phyloP scores from a whole-genome alignment of 2,329 filamentous ascomycete genomes.

The Ambrosiella beaveri region DNA sequence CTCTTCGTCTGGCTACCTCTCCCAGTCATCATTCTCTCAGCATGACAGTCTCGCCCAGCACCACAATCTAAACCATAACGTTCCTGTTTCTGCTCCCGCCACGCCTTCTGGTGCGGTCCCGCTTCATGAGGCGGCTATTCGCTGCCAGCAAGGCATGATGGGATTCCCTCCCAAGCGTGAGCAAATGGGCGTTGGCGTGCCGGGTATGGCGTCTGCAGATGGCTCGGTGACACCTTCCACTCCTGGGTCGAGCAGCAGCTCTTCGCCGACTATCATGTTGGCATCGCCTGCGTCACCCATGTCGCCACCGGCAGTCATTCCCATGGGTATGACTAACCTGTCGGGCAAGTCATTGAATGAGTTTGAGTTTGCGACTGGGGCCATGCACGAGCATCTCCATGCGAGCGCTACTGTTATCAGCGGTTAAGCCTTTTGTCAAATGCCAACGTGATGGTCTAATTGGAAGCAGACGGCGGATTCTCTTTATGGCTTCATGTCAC shows the following conservation, averaged over 20 bases:
- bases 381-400: constrained; percentile 10
- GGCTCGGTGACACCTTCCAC: constrained; percentile 18
- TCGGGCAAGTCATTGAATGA: constrained; percentile 5
- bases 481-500: background rate
- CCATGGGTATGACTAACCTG: constrained; percentile 3
- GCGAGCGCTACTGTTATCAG: constrained; percentile 9
- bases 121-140: constrained; percentile 18
- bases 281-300: constrained; percentile 31
- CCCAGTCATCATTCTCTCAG: constrained; percentile 10
- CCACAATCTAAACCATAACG: constrained; percentile 21
- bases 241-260: constrained; percentile 16
- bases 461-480: background rate
- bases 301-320: constrained; percentile 17
- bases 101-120: constrained; percentile 14
- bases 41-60: constrained; percentile 25
- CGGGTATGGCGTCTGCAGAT: constrained; percentile 6
- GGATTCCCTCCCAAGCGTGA: constrained; percentile 14
- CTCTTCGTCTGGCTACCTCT: background rate
- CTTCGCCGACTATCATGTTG: constrained; percentile 23
- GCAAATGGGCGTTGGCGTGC: background rate
- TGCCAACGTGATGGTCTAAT: background rate
- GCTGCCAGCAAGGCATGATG: constrained; percentile 14
- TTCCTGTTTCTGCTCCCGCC: background rate
- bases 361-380: constrained; percentile 3
- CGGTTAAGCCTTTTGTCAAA: background rate